Evolutionary conservation across 2,329 filamentous ascomycete genomes (phyloP).

Genomic region (Anisogramma anomala): DNA sequence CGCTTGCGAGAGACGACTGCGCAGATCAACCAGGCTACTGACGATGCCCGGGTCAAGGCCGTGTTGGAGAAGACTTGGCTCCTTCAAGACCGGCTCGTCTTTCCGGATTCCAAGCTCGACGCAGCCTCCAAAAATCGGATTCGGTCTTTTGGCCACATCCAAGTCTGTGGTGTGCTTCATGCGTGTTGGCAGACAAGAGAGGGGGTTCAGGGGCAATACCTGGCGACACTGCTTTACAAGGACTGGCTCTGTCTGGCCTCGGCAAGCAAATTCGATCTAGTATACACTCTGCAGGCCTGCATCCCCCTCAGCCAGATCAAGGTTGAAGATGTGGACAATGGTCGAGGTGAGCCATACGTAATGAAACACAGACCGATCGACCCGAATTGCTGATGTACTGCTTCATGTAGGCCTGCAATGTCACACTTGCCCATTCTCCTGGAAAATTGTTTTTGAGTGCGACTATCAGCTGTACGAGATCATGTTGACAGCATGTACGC

Average conservation of each 20-base stretch:
- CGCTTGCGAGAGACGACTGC: slow-evolving; percentile 62
- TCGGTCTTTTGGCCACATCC: slow-evolving; percentile 67
- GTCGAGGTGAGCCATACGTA: slow-evolving; percentile 43
- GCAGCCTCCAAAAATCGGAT: slow-evolving; percentile 52
- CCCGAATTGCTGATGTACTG: neutral
- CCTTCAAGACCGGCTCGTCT: slow-evolving; percentile 69
- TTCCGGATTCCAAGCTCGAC: slow-evolving; percentile 52
- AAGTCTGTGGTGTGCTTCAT: slow-evolving; percentile 72
- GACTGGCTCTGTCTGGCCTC: slow-evolving; percentile 68
- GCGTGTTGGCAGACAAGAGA: slow-evolving; percentile 67
- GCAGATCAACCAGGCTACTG: slow-evolving; percentile 75
- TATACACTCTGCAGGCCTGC: slow-evolving; percentile 64
- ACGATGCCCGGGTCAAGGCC: slow-evolving; percentile 57
- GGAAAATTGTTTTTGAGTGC: slow-evolving; percentile 81
- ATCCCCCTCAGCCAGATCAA: slow-evolving; percentile 55
- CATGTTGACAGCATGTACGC: slow-evolving; percentile 75
- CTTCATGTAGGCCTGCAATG: slow-evolving; percentile 64
- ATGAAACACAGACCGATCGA: neutral
- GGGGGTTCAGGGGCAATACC: slow-evolving; percentile 63
- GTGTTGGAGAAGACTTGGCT: slow-evolving; percentile 73
- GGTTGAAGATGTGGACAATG: slow-evolving; percentile 64
- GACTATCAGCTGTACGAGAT: slow-evolving; percentile 70
- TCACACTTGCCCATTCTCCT: slow-evolving; percentile 74
- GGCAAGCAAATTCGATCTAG: slow-evolving; percentile 48
- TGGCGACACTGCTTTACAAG: slow-evolving; percentile 76